Percentiles rank a stretch among this genome's conserved stretches.
Conservation (phyloP, 768 basidiomycete genomes). For the Suillus weaverae region DNA sequence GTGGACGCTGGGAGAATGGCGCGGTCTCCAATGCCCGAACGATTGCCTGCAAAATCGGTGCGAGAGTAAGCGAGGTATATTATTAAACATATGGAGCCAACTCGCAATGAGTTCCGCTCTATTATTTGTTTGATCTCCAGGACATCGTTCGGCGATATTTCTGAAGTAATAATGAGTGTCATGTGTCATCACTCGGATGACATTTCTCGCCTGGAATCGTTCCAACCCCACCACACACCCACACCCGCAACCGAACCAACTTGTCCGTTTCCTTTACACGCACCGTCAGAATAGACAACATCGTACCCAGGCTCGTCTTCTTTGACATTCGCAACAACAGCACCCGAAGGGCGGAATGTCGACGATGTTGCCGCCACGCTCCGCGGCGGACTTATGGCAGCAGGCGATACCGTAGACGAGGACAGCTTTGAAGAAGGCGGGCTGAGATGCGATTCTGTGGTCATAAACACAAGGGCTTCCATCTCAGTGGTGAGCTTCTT, state of each 20-base stretch:
- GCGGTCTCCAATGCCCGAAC: constrained; percentile 76
- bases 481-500: constrained; percentile 62
- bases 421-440: constrained; percentile 11
- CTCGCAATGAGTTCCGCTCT: constrained; percentile 82
- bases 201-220: constrained; percentile 55
- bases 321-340: constrained; percentile 6
- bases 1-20: constrained; percentile 49
- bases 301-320: constrained; percentile 33
- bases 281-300: constrained; percentile 85
- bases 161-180: constrained; percentile 37
- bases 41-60: constrained; percentile 61
- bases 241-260: constrained; percentile 68
- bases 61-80: not conserved
- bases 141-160: constrained; percentile 80
- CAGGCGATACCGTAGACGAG: constrained; percentile 30
- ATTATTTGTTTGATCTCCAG: constrained; percentile 84
- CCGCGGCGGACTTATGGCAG: not conserved
- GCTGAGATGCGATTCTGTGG: constrained; percentile 28
- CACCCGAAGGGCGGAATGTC: constrained; percentile 4
- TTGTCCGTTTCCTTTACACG: constrained; percentile 82
- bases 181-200: not conserved
- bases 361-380: not conserved
- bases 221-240: constrained; percentile 85
- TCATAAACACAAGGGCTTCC: constrained; percentile 62
- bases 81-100: not conserved